Conservation (phyloP, 352 stramenopile species). For the Pythium dissotocum region DNA sequence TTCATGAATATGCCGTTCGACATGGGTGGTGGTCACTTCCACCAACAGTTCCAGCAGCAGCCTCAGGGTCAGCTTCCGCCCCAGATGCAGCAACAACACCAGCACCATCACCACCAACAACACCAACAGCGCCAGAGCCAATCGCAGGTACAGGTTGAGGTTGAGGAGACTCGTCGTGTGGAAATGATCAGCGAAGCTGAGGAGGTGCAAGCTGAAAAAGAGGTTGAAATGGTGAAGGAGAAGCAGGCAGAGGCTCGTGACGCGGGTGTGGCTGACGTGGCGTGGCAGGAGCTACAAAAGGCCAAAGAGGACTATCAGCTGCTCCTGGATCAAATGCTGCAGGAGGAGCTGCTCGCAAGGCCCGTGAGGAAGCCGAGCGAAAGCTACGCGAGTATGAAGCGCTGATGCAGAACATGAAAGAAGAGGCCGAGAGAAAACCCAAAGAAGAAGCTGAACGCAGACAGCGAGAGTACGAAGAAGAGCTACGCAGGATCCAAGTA, state of each 20-base stretch:
- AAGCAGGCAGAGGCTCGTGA: conserved; percentile 33
- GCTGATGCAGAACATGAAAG: background rate
- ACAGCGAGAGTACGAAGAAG: background rate
- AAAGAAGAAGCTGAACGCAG: background rate
- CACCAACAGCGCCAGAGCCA: background rate
- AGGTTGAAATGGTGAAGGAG: background rate
- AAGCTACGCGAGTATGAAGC: conserved; percentile 7
- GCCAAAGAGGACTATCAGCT: conserved; percentile 58
- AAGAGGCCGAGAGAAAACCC: background rate
- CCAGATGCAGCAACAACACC: background rate
- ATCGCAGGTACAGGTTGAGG: background rate
- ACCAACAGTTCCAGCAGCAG: background rate
- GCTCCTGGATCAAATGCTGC: conserved; percentile 30
- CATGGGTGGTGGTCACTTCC: background rate
- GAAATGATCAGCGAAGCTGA: conserved; percentile 31
- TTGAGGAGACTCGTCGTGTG: conserved; percentile 2
- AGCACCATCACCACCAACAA: background rate
- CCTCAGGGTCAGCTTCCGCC: background rate
- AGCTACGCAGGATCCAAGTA: background rate
- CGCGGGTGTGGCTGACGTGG: conserved; percentile 53
- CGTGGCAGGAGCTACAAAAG: conserved; percentile 65
- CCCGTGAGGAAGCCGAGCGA: conserved; percentile 31
- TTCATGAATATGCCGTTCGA: background rate
- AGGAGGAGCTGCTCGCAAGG: conserved; percentile 32
- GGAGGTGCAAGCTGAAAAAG: background rate